Evolutionary conservation across 2,329 filamentous ascomycete species (phyloP).

Genomic region (Pseudocercospora eumusae): DNA sequence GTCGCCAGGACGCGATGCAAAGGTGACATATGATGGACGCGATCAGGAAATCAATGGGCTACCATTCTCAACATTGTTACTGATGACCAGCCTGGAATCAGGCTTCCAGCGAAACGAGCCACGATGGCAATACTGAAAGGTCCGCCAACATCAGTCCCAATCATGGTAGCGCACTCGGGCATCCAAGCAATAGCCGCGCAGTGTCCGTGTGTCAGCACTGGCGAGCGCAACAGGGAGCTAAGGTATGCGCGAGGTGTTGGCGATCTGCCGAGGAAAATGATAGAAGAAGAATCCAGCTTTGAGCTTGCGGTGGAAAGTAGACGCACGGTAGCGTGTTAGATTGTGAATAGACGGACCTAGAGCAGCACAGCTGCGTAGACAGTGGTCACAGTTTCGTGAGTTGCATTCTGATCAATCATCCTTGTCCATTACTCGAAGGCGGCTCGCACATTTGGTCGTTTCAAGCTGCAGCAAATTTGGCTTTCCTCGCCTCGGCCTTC

Average conservation of each 20-base stretch:
- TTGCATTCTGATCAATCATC: conserved; percentile 13
- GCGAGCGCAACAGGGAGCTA: neutral
- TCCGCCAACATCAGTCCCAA: neutral
- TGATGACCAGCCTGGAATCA: neutral
- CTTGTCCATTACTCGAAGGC: conserved; percentile 6
- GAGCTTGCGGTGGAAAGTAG: conserved; percentile 11
- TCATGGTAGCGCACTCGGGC: neutral
- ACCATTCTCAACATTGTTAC: neutral
- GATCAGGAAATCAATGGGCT: neutral
- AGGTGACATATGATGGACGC: neutral
- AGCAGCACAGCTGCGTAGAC: conserved; percentile 22
- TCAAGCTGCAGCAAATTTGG: conserved; percentile 42
- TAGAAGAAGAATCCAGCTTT: conserved; percentile 3
- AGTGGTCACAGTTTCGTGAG: neutral
- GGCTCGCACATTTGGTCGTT: conserved; percentile 1
- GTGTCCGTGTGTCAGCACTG: neutral
- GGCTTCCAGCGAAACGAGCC: neutral
- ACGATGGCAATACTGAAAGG: neutral
- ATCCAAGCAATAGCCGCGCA: neutral
- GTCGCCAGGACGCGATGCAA: neutral
- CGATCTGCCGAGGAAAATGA: neutral
- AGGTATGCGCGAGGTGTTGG: neutral
- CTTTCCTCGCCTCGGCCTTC: conserved; percentile 49
- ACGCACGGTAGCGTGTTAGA: conserved; percentile 10
- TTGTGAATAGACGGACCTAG: conserved; percentile 22